These are phyloP conservation scores for Gilbertella persicaria DNA, from an alignment of 371 early-diverging fungal genomes.

Conservation along the genomic window DNA sequence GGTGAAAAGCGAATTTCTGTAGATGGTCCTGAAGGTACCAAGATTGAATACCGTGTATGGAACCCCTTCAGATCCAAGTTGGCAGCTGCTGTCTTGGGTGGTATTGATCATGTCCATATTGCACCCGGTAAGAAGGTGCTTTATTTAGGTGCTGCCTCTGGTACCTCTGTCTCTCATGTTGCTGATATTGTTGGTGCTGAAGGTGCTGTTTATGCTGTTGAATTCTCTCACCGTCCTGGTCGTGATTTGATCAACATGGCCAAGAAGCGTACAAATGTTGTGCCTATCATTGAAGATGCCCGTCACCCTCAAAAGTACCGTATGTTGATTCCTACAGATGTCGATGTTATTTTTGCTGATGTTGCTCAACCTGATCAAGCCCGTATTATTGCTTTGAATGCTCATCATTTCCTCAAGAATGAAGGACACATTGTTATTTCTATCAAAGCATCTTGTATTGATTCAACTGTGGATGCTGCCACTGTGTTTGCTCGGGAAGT, in stretches of 20 bases:
- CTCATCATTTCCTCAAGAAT: constrained; percentile 99
- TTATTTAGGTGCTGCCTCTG: constrained; percentile 99
- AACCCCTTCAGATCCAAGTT: constrained; percentile 99
- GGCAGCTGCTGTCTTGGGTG: constrained; percentile 99
- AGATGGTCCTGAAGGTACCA: constrained; percentile 93
- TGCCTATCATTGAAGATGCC: constrained; percentile 99
- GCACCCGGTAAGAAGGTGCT: constrained; percentile 98
- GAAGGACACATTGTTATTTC: constrained; percentile 98
- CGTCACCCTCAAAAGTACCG: constrained; percentile 99
- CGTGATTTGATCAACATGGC: constrained; percentile 99
- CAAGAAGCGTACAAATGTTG: constrained; percentile 99
- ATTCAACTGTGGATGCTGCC: constrained; percentile 98
- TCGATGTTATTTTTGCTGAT: constrained; percentile 99
- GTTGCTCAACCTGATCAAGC: constrained; percentile 99
- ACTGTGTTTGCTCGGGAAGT: constrained; percentile 99
- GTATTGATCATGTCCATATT: constrained; percentile 97
- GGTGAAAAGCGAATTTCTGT: constrained; percentile 99
- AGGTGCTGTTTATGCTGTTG: constrained; percentile 99
- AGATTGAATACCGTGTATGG: constrained; percentile 99
- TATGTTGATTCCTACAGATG: constrained; percentile 98
- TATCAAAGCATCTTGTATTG: constrained; percentile 99
- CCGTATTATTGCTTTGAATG: constrained; percentile 99
- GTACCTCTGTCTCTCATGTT: constrained; percentile 99
- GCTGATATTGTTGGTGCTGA: constrained; percentile 99
- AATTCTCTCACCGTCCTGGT: constrained; percentile 99